Evolutionary conservation across 106 monocot genomes (phyloP), one percentile per base, ranked within the genome.

Genomic region (Platanthera zijinensis): DNA sequence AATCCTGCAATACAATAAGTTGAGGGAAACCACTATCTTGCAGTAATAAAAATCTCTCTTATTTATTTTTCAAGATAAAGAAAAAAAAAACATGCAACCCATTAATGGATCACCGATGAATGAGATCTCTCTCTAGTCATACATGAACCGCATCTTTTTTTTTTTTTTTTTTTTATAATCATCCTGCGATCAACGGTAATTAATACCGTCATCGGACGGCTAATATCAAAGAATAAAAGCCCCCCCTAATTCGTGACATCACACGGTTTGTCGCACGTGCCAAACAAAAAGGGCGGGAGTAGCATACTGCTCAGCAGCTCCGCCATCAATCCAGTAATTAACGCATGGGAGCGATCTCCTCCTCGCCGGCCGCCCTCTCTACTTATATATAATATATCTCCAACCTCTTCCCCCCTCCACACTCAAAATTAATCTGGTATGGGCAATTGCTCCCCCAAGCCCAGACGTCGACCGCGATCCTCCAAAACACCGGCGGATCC

Each of bases 381-480:
- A 32, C 32, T 32, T 32, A 32, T 32, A 32, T n/a, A n/a, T n/a
- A n/a, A n/a, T n/a, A 32, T 32, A 32, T 32, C 32, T 32, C n/a
- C n/a, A n/a, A n/a, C n/a, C n/a, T n/a, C n/a, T n/a, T n/a, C n/a
- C n/a, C n/a, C n/a, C n/a, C n/a, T 59, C 59, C 0, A 19, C 1
- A 59, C 59, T 15, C 54, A 54, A 32, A 32, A 10, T 30, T 22
- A 30, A n/a, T n/a, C 32, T 39, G 11, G 9, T 7, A 82, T 82
- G 82, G 82, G 82, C 6, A 82, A 82, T 64, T 82, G 82, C 77
- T 48, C 72, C 18, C 71, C 47, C 12, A 82, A 72, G 62, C 71
- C 73, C 47, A 62, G 45, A 19, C 8, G 28, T 0, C 72, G 12
- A 39, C 17, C 72, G 1, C 18, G 50, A 21, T 51, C 49, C 2